Evolutionary conservation across 1,139 yeast species (phyloP).

Genomic region (Wickerhamomyces sp.): DNA sequence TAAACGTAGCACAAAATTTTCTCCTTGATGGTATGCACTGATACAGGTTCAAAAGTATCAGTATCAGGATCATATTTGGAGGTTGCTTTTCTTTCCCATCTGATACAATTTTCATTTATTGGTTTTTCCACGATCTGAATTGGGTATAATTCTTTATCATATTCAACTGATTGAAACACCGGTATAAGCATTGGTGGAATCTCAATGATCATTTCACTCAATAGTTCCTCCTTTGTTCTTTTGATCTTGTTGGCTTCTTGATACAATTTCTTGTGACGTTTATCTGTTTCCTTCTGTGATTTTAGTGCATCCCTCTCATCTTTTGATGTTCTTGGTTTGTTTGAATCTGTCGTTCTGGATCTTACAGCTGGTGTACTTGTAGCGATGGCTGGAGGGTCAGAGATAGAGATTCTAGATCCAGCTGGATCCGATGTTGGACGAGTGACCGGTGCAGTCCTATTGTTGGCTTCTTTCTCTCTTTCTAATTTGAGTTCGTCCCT

Average conservation of each 20-base stretch:
- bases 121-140: conserved; percentile 23
- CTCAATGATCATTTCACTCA: conserved; percentile 44
- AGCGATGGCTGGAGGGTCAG: no score
- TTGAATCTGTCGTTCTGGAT: conserved; percentile 5
- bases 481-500: no score
- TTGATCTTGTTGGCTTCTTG: conserved; percentile 46
- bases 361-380: conserved; percentile 3
- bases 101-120: conserved; percentile 24
- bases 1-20: conserved; percentile 38
- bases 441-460: background rate
- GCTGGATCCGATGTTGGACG: background rate
- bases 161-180: conserved; percentile 17
- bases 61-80: conserved; percentile 30
- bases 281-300: conserved; percentile 7
- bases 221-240: conserved; percentile 45
- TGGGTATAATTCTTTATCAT: conserved; percentile 25
- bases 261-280: conserved; percentile 29
- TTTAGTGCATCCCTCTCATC: conserved; percentile 9
- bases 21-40: conserved; percentile 37
- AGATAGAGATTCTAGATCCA: background rate
- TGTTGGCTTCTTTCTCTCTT: no score
- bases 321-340: conserved; percentile 3
- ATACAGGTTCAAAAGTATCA: conserved; percentile 53
- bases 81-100: conserved; percentile 32
- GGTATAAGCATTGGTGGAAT: conserved; percentile 25